Evolutionary conservation across 1,284 basidiomycete genomes (phyloP).

Genomic region (Ustilago nuda): DNA sequence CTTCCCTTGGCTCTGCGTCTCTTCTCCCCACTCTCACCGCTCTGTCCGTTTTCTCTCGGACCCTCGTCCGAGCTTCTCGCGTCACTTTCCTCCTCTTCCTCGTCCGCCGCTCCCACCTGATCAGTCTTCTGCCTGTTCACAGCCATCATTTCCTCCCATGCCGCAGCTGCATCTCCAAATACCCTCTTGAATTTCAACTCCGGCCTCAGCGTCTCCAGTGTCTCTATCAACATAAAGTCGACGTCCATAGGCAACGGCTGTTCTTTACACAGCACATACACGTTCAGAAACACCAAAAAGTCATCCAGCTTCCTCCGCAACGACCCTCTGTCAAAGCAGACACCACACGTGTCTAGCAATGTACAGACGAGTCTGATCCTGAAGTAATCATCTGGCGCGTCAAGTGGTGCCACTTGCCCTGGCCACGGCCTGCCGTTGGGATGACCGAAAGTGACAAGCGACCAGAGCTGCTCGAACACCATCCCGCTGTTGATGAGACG

Average conservation of each 20-base stretch:
- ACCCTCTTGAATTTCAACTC: slow-evolving; percentile 75
- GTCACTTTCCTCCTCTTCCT: slow-evolving; percentile 37
- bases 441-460: slow-evolving; percentile 93
- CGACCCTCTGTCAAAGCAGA: slow-evolving; percentile 93
- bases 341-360: slow-evolving; percentile 93
- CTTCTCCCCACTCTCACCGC: slow-evolving; percentile 72
- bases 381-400: slow-evolving; percentile 96
- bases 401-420: slow-evolving; percentile 79
- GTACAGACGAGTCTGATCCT: slow-evolving; percentile 90
- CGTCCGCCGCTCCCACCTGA: slow-evolving; percentile 7
- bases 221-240: slow-evolving; percentile 95
- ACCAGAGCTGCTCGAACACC: slow-evolving; percentile 95
- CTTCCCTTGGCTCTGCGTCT: slow-evolving; percentile 73
- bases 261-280: slow-evolving; percentile 88
- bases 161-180: slow-evolving; percentile 83
- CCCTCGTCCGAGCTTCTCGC: slow-evolving; percentile 30
- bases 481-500: slow-evolving; percentile 88
- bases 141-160: slow-evolving; percentile 88
- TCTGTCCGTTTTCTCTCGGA: slow-evolving; percentile 67
- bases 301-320: slow-evolving; percentile 91
- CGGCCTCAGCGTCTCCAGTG: slow-evolving; percentile 75
- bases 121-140: slow-evolving; percentile 52
- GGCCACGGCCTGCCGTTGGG: slow-evolving; percentile 91
- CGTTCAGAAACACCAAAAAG: slow-evolving; percentile 92
- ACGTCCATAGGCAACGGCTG: slow-evolving; percentile 89